phyloP scores from a whole-genome alignment of 2,329 filamentous ascomycete species.

The Penicillium capsulatum region DNA sequence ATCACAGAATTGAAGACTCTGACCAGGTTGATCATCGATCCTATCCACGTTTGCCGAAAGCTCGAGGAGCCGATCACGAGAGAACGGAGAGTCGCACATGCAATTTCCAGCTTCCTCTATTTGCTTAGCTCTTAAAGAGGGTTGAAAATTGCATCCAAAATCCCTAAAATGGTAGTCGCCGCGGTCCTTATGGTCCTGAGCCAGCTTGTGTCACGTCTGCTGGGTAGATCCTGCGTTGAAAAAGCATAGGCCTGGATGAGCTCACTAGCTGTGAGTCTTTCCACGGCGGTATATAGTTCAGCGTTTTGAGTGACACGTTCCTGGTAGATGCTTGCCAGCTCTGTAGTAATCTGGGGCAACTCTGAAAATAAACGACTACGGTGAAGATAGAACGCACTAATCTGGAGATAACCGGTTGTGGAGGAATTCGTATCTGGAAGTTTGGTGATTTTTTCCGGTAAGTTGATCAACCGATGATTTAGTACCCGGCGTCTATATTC shows the following conservation, averaged over 20 bases:
- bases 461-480: neutral
- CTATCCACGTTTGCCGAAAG: neutral
- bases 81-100: neutral
- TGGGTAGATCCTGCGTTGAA: constrained; percentile 3
- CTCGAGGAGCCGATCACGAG: neutral
- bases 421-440: neutral
- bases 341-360: neutral
- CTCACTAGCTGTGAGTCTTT: constrained; percentile 6
- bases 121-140: constrained; percentile 1
- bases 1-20: neutral
- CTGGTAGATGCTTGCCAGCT: constrained; percentile 2
- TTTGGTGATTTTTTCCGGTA: neutral
- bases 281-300: constrained; percentile 6
- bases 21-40: neutral
- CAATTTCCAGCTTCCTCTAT: constrained; percentile 1
- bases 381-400: neutral
- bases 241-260: constrained; percentile 7
- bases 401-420: neutral
- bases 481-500: constrained; percentile 3
- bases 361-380: neutral
- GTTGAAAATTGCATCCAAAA: neutral
- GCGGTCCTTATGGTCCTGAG: constrained; percentile 3
- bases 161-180: constrained; percentile 1
- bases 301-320: constrained; percentile 3
- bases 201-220: constrained; percentile 4